Conservation (phyloP, 1,139 yeast species). For the Torulaspora pretoriensis region DNA sequence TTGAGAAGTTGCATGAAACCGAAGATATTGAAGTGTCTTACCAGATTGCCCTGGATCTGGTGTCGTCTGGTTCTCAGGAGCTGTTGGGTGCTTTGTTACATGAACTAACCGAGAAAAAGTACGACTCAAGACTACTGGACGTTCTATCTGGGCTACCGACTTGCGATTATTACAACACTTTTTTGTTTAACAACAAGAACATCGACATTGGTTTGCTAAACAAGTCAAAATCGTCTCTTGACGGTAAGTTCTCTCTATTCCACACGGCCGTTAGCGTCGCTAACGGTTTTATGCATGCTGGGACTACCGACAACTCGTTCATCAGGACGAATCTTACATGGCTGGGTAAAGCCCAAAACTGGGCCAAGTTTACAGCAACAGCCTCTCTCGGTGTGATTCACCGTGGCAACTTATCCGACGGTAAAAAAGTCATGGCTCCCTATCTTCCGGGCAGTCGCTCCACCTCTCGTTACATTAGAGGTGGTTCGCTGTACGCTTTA, state of each 20-base stretch:
- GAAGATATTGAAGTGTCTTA: conserved; percentile 54
- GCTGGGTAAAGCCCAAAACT: conserved; percentile 94
- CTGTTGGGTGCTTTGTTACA: conserved; percentile 59
- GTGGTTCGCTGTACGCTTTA: conserved; percentile 91
- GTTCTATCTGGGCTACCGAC: conserved; percentile 92
- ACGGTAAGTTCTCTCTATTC: conserved; percentile 89
- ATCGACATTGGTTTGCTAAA: conserved; percentile 80
- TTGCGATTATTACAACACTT: conserved; percentile 87
- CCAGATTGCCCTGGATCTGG: conserved; percentile 95
- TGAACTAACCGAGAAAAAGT: conserved; percentile 43
- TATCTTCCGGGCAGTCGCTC: conserved; percentile 80
- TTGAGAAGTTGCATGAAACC: conserved; percentile 48
- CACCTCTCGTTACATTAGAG: conserved; percentile 80
- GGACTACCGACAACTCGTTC: conserved; percentile 93
- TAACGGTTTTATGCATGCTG: conserved; percentile 93
- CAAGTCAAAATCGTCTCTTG: conserved; percentile 75
- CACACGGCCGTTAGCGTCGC: conserved; percentile 95
- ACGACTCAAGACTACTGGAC: conserved; percentile 52
- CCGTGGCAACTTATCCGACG: conserved; percentile 89
- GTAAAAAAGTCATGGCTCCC: conserved; percentile 81
- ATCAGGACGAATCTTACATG: conserved; percentile 89
- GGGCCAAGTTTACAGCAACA: conserved; percentile 98
- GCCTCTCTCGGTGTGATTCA: conserved; percentile 98
- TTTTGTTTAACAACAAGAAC: conserved; percentile 78
- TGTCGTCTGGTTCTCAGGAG: conserved; percentile 89